Conservation (phyloP, 2,329 filamentous ascomycete genomes). For the Hortaea werneckii region DNA sequence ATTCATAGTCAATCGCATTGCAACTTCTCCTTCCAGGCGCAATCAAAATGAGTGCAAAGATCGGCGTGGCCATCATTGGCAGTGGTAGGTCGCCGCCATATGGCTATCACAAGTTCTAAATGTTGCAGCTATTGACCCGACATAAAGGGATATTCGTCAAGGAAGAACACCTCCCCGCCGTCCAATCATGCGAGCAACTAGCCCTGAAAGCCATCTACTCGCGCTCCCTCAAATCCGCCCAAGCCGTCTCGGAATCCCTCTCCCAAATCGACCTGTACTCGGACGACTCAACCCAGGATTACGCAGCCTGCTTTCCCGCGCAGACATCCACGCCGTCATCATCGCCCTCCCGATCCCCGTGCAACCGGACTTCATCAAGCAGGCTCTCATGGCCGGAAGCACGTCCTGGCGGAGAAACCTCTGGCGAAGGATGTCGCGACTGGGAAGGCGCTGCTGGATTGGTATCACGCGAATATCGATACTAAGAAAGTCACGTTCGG, state of each 20-base stretch:
- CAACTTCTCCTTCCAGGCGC: not conserved
- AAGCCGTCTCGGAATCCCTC: conserved; percentile 34
- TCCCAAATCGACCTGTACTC: conserved; percentile 46
- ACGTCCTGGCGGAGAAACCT: conserved; percentile 48
- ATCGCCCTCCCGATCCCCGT: conserved; percentile 37
- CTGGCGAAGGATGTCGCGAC: conserved; percentile 44
- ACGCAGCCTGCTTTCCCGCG: conserved; percentile 30
- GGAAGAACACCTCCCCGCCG: conserved; percentile 52
- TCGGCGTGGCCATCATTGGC: conserved; percentile 5
- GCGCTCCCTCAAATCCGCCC: conserved; percentile 49
- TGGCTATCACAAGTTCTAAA: no score
- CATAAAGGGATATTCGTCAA: conserved; percentile 46
- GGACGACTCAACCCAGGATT: conserved; percentile 42
- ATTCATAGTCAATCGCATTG: not conserved
- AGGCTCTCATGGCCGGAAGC: conserved; percentile 42
- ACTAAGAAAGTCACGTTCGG: conserved; percentile 35
- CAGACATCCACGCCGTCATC: conserved; percentile 41
- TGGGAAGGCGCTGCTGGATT: conserved; percentile 40
- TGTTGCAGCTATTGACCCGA: not conserved
- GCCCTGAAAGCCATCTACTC: conserved; percentile 57
- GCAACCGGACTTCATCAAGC: conserved; percentile 39
- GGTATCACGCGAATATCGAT: conserved; percentile 34
- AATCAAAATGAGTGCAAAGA: not conserved
- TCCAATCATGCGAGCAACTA: conserved; percentile 42
- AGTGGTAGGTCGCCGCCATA: conserved; percentile 1